Conservation (phyloP, 805 yeast genomes). For the Tetrapisispora arboricola region DNA sequence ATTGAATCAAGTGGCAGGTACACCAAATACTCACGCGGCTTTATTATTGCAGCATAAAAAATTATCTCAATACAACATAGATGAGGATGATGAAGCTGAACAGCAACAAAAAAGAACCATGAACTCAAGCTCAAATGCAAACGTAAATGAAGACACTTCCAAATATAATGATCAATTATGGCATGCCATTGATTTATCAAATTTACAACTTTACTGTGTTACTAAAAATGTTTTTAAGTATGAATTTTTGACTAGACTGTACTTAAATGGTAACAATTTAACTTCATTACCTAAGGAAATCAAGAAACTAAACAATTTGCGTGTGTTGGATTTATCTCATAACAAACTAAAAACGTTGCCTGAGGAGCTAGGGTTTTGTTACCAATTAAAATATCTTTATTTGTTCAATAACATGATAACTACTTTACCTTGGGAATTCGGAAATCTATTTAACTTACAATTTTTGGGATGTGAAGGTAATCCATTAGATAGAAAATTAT, state of each 20-base stretch:
- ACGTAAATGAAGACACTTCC: background rate
- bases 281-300: constrained; percentile 57
- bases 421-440: constrained; percentile 74
- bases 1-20: constrained; percentile 16
- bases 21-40: constrained; percentile 20
- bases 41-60: constrained; percentile 32
- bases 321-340: constrained; percentile 77
- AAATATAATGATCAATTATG: constrained; percentile 64
- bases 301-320: constrained; percentile 55
- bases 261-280: constrained; percentile 77
- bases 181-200: constrained; percentile 88
- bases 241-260: constrained; percentile 74
- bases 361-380: constrained; percentile 72
- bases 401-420: constrained; percentile 77
- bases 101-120: constrained; percentile 13
- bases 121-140: constrained; percentile 13
- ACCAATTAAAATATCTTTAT: constrained; percentile 68
- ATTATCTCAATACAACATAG: constrained; percentile 31
- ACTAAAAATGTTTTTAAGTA: constrained; percentile 72
- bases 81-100: constrained; percentile 46
- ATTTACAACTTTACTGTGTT: constrained; percentile 67
- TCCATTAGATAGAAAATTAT: constrained; percentile 56
- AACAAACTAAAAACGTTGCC: constrained; percentile 70
- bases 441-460: constrained; percentile 71
- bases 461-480: constrained; percentile 93